Base-by-base conservation (phyloP, 1,139 yeast species). In the Lodderomyces elongisporus region DNA sequence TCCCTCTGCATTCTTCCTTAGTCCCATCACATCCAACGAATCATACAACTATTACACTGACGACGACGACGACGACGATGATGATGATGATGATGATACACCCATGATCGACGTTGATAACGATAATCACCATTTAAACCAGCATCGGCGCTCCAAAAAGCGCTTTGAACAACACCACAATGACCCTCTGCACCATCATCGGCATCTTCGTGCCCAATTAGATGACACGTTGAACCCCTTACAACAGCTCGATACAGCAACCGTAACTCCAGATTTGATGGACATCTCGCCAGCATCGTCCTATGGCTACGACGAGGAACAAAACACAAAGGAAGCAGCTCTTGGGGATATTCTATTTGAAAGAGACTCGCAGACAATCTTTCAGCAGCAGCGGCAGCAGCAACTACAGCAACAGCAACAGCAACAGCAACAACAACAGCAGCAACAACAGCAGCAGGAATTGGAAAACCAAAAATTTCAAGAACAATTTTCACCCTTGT, bases 11-110 rank as follows among this genome's bases (percentile, higher is more conserved):
- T 51, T 59, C 29, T 50, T 55, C 35, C 49, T 62, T 30, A 58
- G 63, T 10, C 69, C 69, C 14, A 56, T 62, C 36, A 60, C 67
- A 3, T 58, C 66, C 4, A 54, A 58, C 29, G 68, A 62, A 30
- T 52, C 60, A 10, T 32, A 34, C 18, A 36, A 34, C 18, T 35
- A 32, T 12, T 33, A 36, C 25, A 36, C 39, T 4, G 39, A 35
- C 20, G 32, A 32, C 17, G 25, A 30, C 4, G 28, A 32, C 14
- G 10, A 7, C 22, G 22, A 18, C 9, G n/a, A n/a, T n/a, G n/a
- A n/a, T n/a, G n/a, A n/a, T n/a, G n/a, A n/a, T n/a, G n/a, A n/a
- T n/a, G n/a, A n/a, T n/a, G 22, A 20, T 20, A 10, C 22, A 20
- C 10, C 22, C 22, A 27, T 30, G 28, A 17, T 18, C 9, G 35